Base-by-base conservation (phyloP, 140 eudicot genomes). In the Erigeron philadelphicus region DNA sequence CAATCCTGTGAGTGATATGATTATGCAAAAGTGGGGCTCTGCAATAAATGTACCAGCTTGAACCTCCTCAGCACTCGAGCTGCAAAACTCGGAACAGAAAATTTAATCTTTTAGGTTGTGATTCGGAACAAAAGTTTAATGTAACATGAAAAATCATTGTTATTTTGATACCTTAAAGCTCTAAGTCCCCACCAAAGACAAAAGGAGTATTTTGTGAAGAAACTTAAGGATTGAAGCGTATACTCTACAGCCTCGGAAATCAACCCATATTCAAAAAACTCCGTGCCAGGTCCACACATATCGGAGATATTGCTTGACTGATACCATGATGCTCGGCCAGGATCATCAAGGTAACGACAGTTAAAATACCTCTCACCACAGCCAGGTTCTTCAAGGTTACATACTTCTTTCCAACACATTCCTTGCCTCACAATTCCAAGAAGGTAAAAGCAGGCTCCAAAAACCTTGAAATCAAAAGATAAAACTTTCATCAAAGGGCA, bases 181-280 rank as follows among this genome's bases (percentile, higher is more conserved):
- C 81, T 71, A 44, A 92, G 79, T 17, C 98, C 96, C 98, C 98
- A 92, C 96, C 96, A 92, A 21, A 92, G 82, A 80, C 96, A 84
- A 42, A 84, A 92, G 74, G 69, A 77, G 72, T 88, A 92, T 61
- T 86, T 86, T 46, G 67, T 81, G 73, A 77, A 67, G 81, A 92
- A 92, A 10, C 52, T 47, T 9, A 89, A 66, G 41, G 84, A 75
- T 61, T 85, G 78, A 77, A 92, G 82, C 7, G 75, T 50, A 31
- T 45, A 72, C 17, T 74, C 76, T n/a, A 84, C 76, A 5, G 98
- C 96, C 49, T 85, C 90, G 0, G 17, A 67, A 67, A 80, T 62
- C 41, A 92, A 72, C 1, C 98, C 98, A 57, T 72, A 88, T 54
- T 77, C 80, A 53, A 57, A 92, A 38, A 71, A 79, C 2, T 72